phyloP scores from a whole-genome alignment of 495 filamentous ascomycete genomes.

The Penicillium roqueforti region DNA sequence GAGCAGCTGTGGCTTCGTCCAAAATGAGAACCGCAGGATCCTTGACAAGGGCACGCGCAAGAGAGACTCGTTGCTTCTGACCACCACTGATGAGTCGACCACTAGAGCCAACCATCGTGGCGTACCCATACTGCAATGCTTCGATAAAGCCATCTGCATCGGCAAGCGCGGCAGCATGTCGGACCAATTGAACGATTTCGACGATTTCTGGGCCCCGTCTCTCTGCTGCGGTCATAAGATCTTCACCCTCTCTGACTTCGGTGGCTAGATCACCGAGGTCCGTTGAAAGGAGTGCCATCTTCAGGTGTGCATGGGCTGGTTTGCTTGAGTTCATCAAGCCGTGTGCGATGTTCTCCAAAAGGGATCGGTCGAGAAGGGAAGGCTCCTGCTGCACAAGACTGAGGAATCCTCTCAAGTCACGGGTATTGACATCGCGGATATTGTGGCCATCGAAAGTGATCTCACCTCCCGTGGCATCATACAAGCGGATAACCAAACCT shows the following conservation, averaged over 20 bases:
- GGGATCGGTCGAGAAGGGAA: constrained; percentile 57
- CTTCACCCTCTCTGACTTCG: constrained; percentile 33
- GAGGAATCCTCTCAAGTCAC: constrained; percentile 52
- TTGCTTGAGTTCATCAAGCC: constrained; percentile 58
- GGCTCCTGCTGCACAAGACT: constrained; percentile 67
- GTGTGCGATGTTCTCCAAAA: constrained; percentile 65
- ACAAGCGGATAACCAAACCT: constrained; percentile 50
- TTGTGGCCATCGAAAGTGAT: constrained; percentile 52
- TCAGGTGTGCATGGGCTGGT: constrained; percentile 40
- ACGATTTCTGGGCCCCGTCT: constrained; percentile 27
- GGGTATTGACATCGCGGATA: constrained; percentile 53
- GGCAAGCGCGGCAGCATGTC: constrained; percentile 38
- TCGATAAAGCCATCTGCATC: constrained; percentile 45
- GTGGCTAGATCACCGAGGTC: constrained; percentile 30
- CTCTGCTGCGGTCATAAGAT: constrained; percentile 31
- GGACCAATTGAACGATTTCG: constrained; percentile 38
- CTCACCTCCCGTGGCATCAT: constrained; percentile 41
- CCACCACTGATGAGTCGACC: constrained; percentile 59
- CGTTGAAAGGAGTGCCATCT: constrained; percentile 25
- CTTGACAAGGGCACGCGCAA: constrained; percentile 70
- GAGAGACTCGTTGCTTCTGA: constrained; percentile 61
- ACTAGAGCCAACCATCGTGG: constrained; percentile 50
- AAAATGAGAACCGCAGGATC: constrained; percentile 77
- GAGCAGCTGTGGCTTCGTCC: constrained; percentile 70
- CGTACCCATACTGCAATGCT: constrained; percentile 46